phyloP scores from a whole-genome alignment of 257 asterid genomes.

The Haberlea rhodopensis region DNA sequence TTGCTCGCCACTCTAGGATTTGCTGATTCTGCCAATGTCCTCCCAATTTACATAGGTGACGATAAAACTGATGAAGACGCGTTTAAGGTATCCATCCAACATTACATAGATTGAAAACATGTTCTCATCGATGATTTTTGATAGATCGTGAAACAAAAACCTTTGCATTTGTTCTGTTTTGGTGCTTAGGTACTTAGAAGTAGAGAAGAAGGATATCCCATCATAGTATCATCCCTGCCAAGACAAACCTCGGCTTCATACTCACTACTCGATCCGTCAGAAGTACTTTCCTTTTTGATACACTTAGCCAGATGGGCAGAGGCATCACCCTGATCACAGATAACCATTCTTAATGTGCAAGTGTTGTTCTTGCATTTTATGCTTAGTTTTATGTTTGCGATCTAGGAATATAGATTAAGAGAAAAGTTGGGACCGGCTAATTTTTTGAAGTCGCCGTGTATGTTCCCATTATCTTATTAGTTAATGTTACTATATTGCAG shows the following conservation, averaged over 20 bases:
- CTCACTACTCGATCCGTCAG: conserved; percentile 59
- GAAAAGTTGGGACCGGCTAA: conserved; percentile 24
- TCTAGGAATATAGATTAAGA: conserved; percentile 5
- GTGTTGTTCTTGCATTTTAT: neutral
- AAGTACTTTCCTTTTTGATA: conserved; percentile 51
- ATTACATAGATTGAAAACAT: no score
- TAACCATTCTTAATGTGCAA: neutral
- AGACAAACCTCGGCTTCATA: conserved; percentile 60
- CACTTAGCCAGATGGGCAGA: conserved; percentile 52
- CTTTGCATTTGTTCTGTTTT: neutral
- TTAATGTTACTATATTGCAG: conserved; percentile 2
- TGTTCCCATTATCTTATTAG: conserved; percentile 3
- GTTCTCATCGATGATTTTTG: neutral
- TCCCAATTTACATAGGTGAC: conserved; percentile 74
- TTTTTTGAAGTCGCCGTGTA: conserved; percentile 30
- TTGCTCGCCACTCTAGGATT: conserved; percentile 62
- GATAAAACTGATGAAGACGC: conserved; percentile 91
- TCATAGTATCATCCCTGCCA: conserved; percentile 59
- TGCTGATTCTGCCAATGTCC: conserved; percentile 38
- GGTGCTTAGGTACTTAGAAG: conserved; percentile 46
- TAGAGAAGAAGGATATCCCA: conserved; percentile 52
- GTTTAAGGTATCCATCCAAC: conserved; percentile 48
- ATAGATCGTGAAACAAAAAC: neutral
- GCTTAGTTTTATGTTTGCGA: neutral
- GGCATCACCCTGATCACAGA: conserved; percentile 2